Conservation (phyloP, 1,284 basidiomycete species). For the Neolentinus lepideus region DNA sequence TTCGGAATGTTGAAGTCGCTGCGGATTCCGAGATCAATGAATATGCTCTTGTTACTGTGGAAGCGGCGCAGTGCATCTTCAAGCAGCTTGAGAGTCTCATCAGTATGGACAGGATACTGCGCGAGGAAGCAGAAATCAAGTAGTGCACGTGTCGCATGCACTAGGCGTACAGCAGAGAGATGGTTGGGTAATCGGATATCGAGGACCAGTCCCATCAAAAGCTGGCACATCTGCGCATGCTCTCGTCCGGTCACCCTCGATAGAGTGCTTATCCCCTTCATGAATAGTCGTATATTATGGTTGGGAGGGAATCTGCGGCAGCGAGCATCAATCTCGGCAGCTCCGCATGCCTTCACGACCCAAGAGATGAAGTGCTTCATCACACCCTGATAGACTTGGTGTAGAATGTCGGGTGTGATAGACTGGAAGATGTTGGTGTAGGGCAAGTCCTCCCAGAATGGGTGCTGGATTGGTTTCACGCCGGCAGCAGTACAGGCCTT, state of each 20-base stretch:
- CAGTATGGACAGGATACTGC: constrained; percentile 5
- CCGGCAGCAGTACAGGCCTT: constrained; percentile 6
- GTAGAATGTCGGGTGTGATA: constrained; percentile 35
- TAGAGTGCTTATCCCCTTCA: neutral
- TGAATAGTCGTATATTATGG: neutral
- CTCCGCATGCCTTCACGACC: constrained; percentile 9
- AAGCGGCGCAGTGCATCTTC: constrained; percentile 8
- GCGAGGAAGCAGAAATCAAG: constrained; percentile 8
- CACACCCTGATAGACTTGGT: constrained; percentile 31
- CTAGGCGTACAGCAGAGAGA: constrained; percentile 4
- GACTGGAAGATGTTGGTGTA: too few species aligned
- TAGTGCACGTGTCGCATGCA: constrained; percentile 4
- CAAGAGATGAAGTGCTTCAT: constrained; percentile 23
- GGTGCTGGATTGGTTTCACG: constrained; percentile 15
- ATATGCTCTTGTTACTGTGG: constrained; percentile 12
- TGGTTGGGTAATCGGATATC: neutral
- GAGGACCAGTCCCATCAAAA: constrained; percentile 1
- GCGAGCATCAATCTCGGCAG: neutral
- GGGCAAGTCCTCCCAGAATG: constrained; percentile 31
- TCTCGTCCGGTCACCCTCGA: neutral
- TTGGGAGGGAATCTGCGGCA: neutral
- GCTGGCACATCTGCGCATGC: too few species aligned
- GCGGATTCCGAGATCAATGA: constrained; percentile 6
- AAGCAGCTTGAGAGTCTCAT: constrained; percentile 5
- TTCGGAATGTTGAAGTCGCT: constrained; percentile 18